Base-by-base conservation (phyloP, 345 rosid species). In the Lumnitzera racemosa region DNA sequence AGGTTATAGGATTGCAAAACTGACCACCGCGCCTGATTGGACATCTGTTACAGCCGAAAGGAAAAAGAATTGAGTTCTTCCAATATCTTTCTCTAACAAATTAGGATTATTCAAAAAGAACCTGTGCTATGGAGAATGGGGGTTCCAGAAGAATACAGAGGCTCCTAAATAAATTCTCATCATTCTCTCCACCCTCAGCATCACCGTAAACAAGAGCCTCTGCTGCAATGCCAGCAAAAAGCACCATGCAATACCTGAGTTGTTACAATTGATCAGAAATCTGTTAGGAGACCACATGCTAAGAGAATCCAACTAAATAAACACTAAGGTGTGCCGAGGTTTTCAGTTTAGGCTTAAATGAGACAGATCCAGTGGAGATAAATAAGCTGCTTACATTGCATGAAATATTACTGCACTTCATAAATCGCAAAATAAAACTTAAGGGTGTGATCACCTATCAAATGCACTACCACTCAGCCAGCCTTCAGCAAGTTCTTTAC, bases 181-280 rank as follows among this genome's bases (percentile, higher is more conserved):
- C 96, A 78, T 91, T 91, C 70, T 91, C 98, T 61, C 98, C 95
- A 61, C 96, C 96, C 74, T 91, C 96, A 7, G 98, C 98, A 55
- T 89, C 90, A 11, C 98, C 89, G 56, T 91, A 91, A 49, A 91
- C 78, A 47, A 91, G 88, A 27, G 98, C 85, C 73, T 89, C 98
- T 51, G 98, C 98, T 62, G 98, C 96, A 76, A 87, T 91, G 63
- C 98, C 98, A 64, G 92, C 96, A 70, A 87, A 91, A 64, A 89
- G 90, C 64, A 91, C 96, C 95, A 89, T 87, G 81, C 86, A 78
- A 71, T 91, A 91, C 84, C 98, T 89, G 81, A 46, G 53, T 51
- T 16, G 52, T 27, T 52, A 36, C 31, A 14, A 62, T 48, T 63
- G 16, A 55, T 12, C 17, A 13, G 3, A 10, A 3, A 2, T 27